Evolutionary conservation across 2,329 filamentous ascomycete species (phyloP).

Genomic region (Cryphonectria carpinicola): DNA sequence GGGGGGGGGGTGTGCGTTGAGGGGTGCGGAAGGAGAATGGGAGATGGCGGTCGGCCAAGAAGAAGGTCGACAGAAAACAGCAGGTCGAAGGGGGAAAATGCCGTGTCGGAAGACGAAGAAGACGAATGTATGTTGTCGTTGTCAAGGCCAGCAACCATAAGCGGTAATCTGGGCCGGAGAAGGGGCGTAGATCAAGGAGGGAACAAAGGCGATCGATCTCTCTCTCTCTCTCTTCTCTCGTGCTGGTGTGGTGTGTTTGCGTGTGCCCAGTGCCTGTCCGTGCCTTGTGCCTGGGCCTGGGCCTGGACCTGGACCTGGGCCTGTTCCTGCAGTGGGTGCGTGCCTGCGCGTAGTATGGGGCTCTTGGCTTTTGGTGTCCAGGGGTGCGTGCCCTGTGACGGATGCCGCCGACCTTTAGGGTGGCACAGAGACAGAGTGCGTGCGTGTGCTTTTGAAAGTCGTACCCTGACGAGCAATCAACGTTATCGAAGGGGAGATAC

Average conservation of each 20-base stretch:
- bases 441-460: not conserved
- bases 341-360: not conserved
- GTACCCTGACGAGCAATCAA: not conserved
- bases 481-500: not conserved
- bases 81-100: not conserved
- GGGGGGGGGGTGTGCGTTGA: not conserved
- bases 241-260: not conserved
- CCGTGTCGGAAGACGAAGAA: not conserved
- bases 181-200: slow-evolving; percentile 8
- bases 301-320: not conserved
- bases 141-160: not conserved
- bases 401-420: not conserved
- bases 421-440: not conserved
- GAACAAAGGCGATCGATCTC: slow-evolving; percentile 7
- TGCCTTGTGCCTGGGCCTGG: not conserved
- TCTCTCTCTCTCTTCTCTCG: not conserved
- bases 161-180: slow-evolving; percentile 1
- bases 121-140: not conserved
- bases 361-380: not conserved
- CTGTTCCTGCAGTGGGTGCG: not conserved
- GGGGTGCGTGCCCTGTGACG: not conserved
- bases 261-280: not conserved
- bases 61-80: not conserved
- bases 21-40: not conserved
- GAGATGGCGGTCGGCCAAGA: not conserved